These are phyloP conservation scores for Platanus orientalis DNA, from an alignment of 164 flowering plant species.

Conservation along the genomic window DNA sequence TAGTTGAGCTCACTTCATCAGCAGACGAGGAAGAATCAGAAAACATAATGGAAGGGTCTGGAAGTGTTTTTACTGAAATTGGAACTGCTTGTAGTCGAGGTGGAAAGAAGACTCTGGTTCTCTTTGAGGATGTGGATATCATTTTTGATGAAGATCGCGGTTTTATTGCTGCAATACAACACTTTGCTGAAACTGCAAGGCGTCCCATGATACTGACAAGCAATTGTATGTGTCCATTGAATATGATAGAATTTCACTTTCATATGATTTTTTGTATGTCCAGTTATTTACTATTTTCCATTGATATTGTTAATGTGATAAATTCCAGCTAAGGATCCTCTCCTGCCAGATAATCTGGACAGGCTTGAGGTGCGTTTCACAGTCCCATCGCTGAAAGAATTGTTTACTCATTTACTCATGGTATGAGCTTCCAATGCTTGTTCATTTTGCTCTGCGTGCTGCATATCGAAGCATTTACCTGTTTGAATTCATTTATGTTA, in stretches of 20 bases:
- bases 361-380: constrained; percentile 53
- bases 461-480: neutral
- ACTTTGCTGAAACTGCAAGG: constrained; percentile 79
- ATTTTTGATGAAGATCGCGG: constrained; percentile 84
- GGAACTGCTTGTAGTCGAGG: constrained; percentile 21
- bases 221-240: constrained; percentile 47
- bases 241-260: neutral
- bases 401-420: constrained; percentile 43
- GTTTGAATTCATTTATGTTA: constrained; percentile 8
- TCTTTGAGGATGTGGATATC: constrained; percentile 94
- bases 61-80: constrained; percentile 14
- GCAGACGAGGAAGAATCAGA: constrained; percentile 38
- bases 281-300: neutral
- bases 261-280: neutral
- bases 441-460: neutral
- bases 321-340: constrained; percentile 49
- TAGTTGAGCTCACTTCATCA: constrained; percentile 37
- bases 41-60: constrained; percentile 12
- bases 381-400: constrained; percentile 58
- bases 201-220: constrained; percentile 88
- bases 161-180: constrained; percentile 60
- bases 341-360: constrained; percentile 63
- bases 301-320: constrained; percentile 8
- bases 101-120: constrained; percentile 60
- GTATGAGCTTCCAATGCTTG: constrained; percentile 30